These are phyloP conservation scores for Akanthomyces dipterigenus DNA, from an alignment of 2,329 filamentous ascomycete species.

Conservation along the genomic window DNA sequence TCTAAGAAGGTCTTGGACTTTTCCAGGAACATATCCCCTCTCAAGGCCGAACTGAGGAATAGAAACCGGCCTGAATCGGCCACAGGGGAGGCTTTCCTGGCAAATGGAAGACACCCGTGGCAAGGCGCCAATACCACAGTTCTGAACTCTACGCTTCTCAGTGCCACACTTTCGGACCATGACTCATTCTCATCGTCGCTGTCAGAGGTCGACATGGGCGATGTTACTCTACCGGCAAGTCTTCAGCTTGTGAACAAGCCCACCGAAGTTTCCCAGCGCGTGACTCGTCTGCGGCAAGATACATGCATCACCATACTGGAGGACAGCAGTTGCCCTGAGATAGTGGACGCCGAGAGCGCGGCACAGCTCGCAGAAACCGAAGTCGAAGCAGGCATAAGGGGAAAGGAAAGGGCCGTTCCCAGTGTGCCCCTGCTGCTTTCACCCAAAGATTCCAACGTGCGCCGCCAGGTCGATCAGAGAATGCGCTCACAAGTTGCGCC, in stretches of 20 bases:
- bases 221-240: conserved; percentile 9
- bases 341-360: not conserved
- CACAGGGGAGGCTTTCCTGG: not conserved
- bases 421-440: not conserved
- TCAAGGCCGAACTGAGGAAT: not conserved
- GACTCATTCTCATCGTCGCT: conserved; percentile 1
- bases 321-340: not conserved
- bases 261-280: conserved; percentile 3
- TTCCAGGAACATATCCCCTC: conserved; percentile 5
- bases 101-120: not conserved
- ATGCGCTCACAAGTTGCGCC: not conserved
- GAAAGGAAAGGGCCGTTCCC: not conserved
- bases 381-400: not conserved
- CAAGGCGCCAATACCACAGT: not conserved
- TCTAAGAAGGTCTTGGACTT: conserved; percentile 15
- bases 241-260: conserved; percentile 6
- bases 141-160: not conserved
- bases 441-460: not conserved
- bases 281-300: conserved; percentile 5
- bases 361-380: not conserved
- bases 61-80: not conserved
- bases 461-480: not conserved
- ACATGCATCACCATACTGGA: conserved; percentile 6
- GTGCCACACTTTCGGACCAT: not conserved
- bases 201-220: conserved; percentile 7